phyloP scores from a whole-genome alignment of 805 yeast genomes.

The Starmerella scarabaei region DNA sequence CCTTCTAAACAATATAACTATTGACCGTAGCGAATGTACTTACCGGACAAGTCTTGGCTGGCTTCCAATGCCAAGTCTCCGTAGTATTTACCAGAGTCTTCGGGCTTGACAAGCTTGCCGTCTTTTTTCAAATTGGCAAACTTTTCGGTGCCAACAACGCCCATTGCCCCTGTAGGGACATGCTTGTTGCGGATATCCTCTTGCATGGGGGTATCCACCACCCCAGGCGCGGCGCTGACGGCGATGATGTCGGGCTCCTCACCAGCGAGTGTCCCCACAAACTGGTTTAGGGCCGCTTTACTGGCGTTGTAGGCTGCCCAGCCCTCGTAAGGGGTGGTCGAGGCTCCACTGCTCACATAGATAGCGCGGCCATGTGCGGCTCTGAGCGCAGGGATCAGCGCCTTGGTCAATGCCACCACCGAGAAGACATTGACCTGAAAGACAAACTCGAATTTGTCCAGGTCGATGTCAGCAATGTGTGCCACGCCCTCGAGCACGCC shows the following conservation, averaged over 20 bases:
- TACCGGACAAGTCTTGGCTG: conserved; percentile 46
- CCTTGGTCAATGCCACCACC: conserved; percentile 44
- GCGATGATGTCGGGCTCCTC: conserved; percentile 54
- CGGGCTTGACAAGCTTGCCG: conserved; percentile 50
- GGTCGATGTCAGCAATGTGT: conserved; percentile 33
- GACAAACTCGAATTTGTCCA: conserved; percentile 46
- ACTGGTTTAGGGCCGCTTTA: conserved; percentile 80
- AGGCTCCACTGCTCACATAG: conserved; percentile 86
- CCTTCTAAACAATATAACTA: background rate
- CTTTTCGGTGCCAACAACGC: conserved; percentile 40
- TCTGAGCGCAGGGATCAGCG: conserved; percentile 38
- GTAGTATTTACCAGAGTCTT: conserved; percentile 57
- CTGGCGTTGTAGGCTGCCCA: conserved; percentile 92
- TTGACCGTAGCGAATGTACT: conserved; percentile 42
- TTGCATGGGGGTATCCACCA: conserved; percentile 88
- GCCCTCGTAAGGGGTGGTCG: conserved; percentile 46
- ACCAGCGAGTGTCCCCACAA: conserved; percentile 49
- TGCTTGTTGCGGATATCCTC: conserved; percentile 52
- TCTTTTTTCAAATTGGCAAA: conserved; percentile 52
- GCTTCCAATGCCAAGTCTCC: conserved; percentile 59
- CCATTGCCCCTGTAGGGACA: conserved; percentile 44
- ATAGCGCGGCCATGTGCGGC: conserved; percentile 48
- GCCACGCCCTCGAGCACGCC: conserved; percentile 70
- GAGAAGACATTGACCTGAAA: conserved; percentile 73
- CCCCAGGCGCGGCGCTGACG: conserved; percentile 84